Conservation (phyloP, 2,329 filamentous ascomycete genomes). For the Cercospora sp. region DNA sequence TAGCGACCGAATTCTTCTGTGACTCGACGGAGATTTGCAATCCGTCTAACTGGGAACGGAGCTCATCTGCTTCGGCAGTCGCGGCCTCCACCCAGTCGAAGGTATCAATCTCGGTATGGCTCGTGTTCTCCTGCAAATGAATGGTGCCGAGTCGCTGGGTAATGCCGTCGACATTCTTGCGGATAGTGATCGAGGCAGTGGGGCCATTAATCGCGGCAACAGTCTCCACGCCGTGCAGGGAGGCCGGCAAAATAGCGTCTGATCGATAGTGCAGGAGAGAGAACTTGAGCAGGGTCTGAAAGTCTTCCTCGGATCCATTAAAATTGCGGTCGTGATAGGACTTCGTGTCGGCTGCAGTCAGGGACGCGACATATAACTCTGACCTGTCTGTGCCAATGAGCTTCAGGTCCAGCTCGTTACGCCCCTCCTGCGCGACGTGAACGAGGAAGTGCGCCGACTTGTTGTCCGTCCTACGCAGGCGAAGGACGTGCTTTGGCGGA, state of each 20-base stretch:
- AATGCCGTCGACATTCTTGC: slow-evolving; percentile 67
- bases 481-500: slow-evolving; percentile 50
- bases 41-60: slow-evolving; percentile 46
- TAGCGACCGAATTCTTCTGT: slow-evolving; percentile 58
- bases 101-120: slow-evolving; percentile 60
- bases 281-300: slow-evolving; percentile 62
- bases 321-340: slow-evolving; percentile 57
- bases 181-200: slow-evolving; percentile 62
- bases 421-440: slow-evolving; percentile 56
- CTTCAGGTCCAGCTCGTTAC: slow-evolving; percentile 62
- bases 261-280: slow-evolving; percentile 53
- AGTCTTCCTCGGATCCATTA: slow-evolving; percentile 63
- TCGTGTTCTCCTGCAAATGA: slow-evolving; percentile 56
- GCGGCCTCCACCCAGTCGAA: slow-evolving; percentile 71
- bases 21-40: slow-evolving; percentile 38
- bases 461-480: slow-evolving; percentile 56
- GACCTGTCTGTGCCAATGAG: slow-evolving; percentile 69
- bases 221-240: slow-evolving; percentile 57
- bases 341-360: slow-evolving; percentile 59
- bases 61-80: slow-evolving; percentile 50
- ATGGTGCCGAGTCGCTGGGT: slow-evolving; percentile 71
- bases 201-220: slow-evolving; percentile 58
- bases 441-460: slow-evolving; percentile 55
- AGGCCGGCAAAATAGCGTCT: slow-evolving; percentile 47
- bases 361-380: slow-evolving; percentile 60